Evolutionary conservation across 768 basidiomycete species (phyloP).

Genomic region (Amanita phalloides): DNA sequence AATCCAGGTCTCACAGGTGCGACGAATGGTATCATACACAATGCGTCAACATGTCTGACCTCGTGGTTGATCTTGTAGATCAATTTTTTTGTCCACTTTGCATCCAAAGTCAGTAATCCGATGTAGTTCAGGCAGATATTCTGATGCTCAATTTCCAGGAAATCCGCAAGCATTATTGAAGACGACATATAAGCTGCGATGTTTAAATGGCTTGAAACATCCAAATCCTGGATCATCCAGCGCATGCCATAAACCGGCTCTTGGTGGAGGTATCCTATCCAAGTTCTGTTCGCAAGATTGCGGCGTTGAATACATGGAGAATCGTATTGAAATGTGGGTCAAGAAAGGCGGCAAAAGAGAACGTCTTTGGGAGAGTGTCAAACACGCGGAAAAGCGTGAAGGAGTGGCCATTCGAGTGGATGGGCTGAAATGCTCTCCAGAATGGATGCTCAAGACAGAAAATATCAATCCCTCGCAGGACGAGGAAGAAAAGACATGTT

Average conservation of each 20-base stretch:
- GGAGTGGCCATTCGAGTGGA: conserved; percentile 48
- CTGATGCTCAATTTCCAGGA: conserved; percentile 25
- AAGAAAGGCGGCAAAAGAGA: conserved; percentile 53
- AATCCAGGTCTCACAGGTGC: conserved; percentile 40
- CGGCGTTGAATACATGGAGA: conserved; percentile 63
- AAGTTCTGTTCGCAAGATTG: conserved; percentile 92
- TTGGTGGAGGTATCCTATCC: conserved; percentile 54
- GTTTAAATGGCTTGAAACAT: conserved; percentile 59
- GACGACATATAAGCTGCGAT: conserved; percentile 77
- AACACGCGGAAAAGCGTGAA: conserved; percentile 57
- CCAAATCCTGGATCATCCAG: conserved; percentile 48
- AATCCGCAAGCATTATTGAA: conserved; percentile 46
- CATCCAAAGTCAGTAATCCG: conserved; percentile 46
- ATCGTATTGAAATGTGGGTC: conserved; percentile 50
- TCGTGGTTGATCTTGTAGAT: conserved; percentile 81
- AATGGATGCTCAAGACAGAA: conserved; percentile 1
- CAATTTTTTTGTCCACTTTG: conserved; percentile 86
- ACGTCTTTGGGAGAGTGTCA: conserved; percentile 66
- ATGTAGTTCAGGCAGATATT: background rate
- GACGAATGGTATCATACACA: conserved; percentile 93
- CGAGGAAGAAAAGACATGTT: background rate
- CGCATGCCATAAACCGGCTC: conserved; percentile 73
- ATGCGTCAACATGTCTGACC: conserved; percentile 75
- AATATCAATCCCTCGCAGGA: conserved; percentile 12
- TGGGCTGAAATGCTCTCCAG: conserved; percentile 11